Percentiles rank a stretch among this genome's conserved stretches.
These are phyloP conservation scores for Phytophthora sansomeana DNA, from an alignment of 352 stramenopile species.

Conservation along the genomic window DNA sequence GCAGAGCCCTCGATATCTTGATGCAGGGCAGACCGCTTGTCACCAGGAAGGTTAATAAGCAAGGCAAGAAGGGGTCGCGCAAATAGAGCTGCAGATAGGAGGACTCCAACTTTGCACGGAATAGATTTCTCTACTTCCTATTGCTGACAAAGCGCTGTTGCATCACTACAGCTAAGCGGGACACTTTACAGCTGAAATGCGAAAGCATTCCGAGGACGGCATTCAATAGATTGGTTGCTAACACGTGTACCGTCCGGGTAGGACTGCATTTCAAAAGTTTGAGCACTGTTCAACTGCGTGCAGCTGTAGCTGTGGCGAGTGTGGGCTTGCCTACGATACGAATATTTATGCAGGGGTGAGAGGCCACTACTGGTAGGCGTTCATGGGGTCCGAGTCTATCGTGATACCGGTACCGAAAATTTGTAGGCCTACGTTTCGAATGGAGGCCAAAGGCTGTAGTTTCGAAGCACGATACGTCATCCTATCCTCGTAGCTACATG, in stretches of 20 bases:
- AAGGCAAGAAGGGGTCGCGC: slow-evolving; percentile 63
- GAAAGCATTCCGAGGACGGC: not conserved
- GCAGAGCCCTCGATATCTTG: slow-evolving; percentile 71
- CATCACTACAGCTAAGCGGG: not conserved
- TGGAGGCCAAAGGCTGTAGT: too few species aligned
- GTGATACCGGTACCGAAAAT: too few species aligned
- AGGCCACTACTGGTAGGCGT: too few species aligned
- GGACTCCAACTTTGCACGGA: not conserved
- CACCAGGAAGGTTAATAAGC: slow-evolving; percentile 69
- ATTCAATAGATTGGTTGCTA: not conserved
- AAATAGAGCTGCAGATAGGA: slow-evolving; percentile 18
- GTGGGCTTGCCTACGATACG: too few species aligned
- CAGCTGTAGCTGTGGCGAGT: too few species aligned
- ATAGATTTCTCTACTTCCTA: not conserved
- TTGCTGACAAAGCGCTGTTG: not conserved
- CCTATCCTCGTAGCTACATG: too few species aligned
- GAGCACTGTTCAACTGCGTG: too few species aligned
- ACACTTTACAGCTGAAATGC: not conserved
- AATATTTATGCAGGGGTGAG: too few species aligned
- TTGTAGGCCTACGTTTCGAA: too few species aligned
- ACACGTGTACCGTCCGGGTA: not conserved
- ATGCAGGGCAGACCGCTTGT: slow-evolving; percentile 78
- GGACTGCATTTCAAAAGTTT: too few species aligned
- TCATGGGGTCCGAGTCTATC: too few species aligned
- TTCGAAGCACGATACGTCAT: too few species aligned